Conservation (phyloP, 495 filamentous ascomycete species). For the Neohortaea acidophila region DNA sequence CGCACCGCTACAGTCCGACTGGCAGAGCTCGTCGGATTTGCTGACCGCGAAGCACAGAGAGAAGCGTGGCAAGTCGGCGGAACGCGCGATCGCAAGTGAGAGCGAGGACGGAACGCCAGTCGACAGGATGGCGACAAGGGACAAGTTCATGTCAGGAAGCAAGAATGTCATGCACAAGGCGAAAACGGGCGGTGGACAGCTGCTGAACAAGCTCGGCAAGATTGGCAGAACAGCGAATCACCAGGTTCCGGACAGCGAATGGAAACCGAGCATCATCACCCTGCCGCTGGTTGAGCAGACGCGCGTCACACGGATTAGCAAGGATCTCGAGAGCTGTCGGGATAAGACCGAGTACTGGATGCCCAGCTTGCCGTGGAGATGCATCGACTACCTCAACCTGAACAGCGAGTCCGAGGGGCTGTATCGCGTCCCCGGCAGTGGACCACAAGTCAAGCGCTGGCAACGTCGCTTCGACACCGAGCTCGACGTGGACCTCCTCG, state of each 20-base stretch:
- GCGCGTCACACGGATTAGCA: constrained; percentile 71
- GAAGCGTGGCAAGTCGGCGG: constrained; percentile 16
- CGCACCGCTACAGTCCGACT: constrained; percentile 8
- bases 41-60: constrained; percentile 5
- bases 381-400: constrained; percentile 85
- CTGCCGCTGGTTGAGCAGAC: constrained; percentile 70
- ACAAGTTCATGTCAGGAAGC: constrained; percentile 49
- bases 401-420: constrained; percentile 82
- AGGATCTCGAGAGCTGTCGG: constrained; percentile 60
- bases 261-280: constrained; percentile 64
- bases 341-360: constrained; percentile 98
- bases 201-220: constrained; percentile 64
- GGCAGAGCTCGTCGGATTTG: constrained; percentile 5
- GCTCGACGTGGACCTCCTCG: constrained; percentile 70
- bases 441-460: constrained; percentile 70
- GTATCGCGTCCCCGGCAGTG: constrained; percentile 75
- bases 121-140: constrained; percentile 15
- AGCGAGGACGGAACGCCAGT: constrained; percentile 18
- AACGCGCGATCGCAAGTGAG: constrained; percentile 7
- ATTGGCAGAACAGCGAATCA: constrained; percentile 61
- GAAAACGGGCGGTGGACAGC: constrained; percentile 52
- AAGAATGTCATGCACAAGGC: constrained; percentile 58
- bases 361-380: constrained; percentile 81
- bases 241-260: constrained; percentile 52
- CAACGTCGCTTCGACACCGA: constrained; percentile 74